Percentiles rank a stretch among this genome's conserved stretches.
Evolutionary conservation across 75 land plant genomes (phyloP).

Genomic region (Selaginella moellendorffii): DNA sequence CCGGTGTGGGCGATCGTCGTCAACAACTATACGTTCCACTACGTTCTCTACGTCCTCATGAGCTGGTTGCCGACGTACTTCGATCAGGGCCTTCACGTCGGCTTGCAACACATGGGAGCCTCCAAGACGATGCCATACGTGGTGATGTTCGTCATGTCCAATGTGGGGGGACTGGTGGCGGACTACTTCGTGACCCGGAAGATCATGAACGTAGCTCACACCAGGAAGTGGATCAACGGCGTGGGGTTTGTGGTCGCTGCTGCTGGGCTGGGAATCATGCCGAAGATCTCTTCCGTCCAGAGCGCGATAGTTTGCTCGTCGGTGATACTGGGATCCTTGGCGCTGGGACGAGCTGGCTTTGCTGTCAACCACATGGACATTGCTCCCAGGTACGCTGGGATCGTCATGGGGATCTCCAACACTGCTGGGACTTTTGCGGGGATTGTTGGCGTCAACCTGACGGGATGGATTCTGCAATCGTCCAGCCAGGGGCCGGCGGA

Average conservation of each 20-base stretch:
- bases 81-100: constrained; percentile 46
- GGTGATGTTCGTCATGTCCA: constrained; percentile 81
- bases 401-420: constrained; percentile 86
- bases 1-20: constrained; percentile 87
- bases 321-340: constrained; percentile 57
- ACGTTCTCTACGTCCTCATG: constrained; percentile 77
- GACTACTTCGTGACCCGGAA: constrained; percentile 46
- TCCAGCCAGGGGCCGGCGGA: constrained; percentile 40
- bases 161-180: constrained; percentile 69
- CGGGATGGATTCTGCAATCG: constrained; percentile 58
- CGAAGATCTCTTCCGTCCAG: constrained; percentile 34
- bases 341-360: constrained; percentile 72
- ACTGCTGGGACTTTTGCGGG: constrained; percentile 85
- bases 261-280: constrained; percentile 44
- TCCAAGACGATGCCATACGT: constrained; percentile 74
- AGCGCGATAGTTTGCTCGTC: constrained; percentile 70
- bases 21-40: constrained; percentile 82
- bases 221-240: constrained; percentile 58
- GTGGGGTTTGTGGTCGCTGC: constrained; percentile 54
- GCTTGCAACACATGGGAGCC: constrained; percentile 68
- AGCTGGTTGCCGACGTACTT: constrained; percentile 88
- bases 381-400: constrained; percentile 79
- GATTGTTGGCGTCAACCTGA: constrained; percentile 60
- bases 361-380: constrained; percentile 87
- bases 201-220: constrained; percentile 47